Percentiles rank a stretch among this genome's conserved stretches.
These are phyloP conservation scores for Mycena alexandri DNA, from an alignment of 768 basidiomycete genomes.

Conservation along the genomic window DNA sequence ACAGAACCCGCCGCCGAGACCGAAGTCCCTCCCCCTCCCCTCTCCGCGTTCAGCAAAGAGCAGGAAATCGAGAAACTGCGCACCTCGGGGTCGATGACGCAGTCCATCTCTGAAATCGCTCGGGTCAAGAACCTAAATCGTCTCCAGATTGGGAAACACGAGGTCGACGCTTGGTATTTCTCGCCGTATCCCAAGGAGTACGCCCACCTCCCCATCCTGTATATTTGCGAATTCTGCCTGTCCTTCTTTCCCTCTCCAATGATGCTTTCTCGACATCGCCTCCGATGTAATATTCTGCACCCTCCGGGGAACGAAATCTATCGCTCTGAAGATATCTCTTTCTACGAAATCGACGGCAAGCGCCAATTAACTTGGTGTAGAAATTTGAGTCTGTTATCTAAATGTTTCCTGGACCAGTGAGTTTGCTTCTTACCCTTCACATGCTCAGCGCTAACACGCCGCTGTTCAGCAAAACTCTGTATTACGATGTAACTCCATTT, in stretches of 20 bases:
- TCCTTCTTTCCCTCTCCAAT: conserved; percentile 91
- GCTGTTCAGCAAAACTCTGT: conserved; percentile 87
- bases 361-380: conserved; percentile 97
- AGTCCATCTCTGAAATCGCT: conserved; percentile 96
- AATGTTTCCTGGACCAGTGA: conserved; percentile 98
- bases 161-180: conserved; percentile 99
- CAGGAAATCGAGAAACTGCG: conserved; percentile 99
- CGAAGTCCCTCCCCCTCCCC: conserved; percentile 58
- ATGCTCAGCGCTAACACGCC: conserved; percentile 31
- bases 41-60: conserved; percentile 90
- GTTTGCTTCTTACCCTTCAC: conserved; percentile 48
- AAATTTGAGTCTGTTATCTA: conserved; percentile 95
- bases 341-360: conserved; percentile 98
- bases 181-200: conserved; percentile 99
- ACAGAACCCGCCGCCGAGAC: conserved; percentile 63
- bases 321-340: conserved; percentile 95
- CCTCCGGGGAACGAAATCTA: conserved; percentile 99
- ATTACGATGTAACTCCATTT: conserved; percentile 99
- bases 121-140: conserved; percentile 98
- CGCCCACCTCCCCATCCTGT: conserved; percentile 93
- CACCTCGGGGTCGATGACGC: conserved; percentile 98
- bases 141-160: conserved; percentile 94
- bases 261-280: conserved; percentile 93
- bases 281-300: conserved; percentile 90
- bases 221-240: conserved; percentile 99